Percentiles rank a stretch among this genome's conserved stretches.
phyloP scores from a whole-genome alignment of 2,329 filamentous ascomycete species.

The Zasmidium citrigriseum region DNA sequence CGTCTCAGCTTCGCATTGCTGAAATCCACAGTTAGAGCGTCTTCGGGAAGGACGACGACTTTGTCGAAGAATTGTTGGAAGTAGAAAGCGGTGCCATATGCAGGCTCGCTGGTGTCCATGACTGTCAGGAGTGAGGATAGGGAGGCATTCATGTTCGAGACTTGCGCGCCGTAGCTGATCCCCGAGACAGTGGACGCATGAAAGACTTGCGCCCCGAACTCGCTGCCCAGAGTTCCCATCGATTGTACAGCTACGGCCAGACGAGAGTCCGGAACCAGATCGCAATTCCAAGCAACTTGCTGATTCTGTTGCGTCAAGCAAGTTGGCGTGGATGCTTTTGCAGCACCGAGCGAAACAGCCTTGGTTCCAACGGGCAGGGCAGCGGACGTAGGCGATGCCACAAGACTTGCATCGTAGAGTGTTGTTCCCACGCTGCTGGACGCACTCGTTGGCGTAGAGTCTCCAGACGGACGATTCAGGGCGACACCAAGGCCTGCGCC shows the following conservation, averaged over 20 bases:
- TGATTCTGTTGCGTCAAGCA: slow-evolving; percentile 61
- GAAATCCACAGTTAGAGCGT: too few species aligned
- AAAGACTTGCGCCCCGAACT: too few species aligned
- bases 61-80: background rate
- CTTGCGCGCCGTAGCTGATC: slow-evolving; percentile 61
- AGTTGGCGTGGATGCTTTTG: slow-evolving; percentile 48
- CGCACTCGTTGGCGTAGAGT: too few species aligned
- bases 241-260: slow-evolving; percentile 22
- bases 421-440: too few species aligned
- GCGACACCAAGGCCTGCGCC: too few species aligned
- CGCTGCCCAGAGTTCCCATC: background rate
- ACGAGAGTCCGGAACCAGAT: slow-evolving; percentile 39
- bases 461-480: too few species aligned
- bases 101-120: background rate
- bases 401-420: background rate
- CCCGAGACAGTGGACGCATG: too few species aligned
- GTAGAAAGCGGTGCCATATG: background rate
- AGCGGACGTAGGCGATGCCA: background rate
- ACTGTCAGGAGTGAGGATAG: slow-evolving; percentile 42
- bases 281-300: slow-evolving; percentile 63
- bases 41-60: background rate
- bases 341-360: background rate
- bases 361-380: background rate
- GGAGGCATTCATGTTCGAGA: slow-evolving; percentile 44
- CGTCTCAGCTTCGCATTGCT: too few species aligned